Conservation (phyloP, 2,329 filamentous ascomycete species). For the Trichoderma koningiopsis region DNA sequence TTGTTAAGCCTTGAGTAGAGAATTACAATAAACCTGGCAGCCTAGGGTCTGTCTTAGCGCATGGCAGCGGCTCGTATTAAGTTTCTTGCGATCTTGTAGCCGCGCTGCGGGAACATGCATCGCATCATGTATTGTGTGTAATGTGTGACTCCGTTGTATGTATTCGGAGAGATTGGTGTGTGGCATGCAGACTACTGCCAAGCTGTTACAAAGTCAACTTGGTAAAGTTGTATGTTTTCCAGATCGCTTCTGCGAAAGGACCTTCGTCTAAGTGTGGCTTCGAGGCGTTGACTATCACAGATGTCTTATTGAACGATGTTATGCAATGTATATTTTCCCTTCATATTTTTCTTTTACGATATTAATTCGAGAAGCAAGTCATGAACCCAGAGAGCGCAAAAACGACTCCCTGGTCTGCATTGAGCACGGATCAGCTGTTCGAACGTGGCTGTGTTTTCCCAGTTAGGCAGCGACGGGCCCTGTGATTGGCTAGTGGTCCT, state of each 20-base stretch:
- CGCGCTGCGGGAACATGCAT: too few species aligned
- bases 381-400: background rate
- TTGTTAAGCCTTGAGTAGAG: too few species aligned
- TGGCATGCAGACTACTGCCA: too few species aligned
- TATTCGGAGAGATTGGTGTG: too few species aligned
- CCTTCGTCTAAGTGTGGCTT: background rate
- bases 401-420: background rate
- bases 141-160: too few species aligned
- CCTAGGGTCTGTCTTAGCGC: too few species aligned
- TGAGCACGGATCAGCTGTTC: constrained; percentile 3
- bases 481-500: background rate
- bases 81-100: too few species aligned
- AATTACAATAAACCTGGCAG: too few species aligned
- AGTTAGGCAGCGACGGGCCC: background rate
- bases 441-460: background rate
- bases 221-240: too few species aligned
- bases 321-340: background rate
- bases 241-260: background rate
- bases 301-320: background rate
- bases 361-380: background rate
- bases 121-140: too few species aligned
- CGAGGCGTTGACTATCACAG: background rate
- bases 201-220: too few species aligned
- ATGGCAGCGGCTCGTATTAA: too few species aligned
- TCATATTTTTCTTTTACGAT: accelerated